These are phyloP conservation scores for Nothopassalora personata DNA, from an alignment of 2,329 filamentous ascomycete species.

Conservation along the genomic window DNA sequence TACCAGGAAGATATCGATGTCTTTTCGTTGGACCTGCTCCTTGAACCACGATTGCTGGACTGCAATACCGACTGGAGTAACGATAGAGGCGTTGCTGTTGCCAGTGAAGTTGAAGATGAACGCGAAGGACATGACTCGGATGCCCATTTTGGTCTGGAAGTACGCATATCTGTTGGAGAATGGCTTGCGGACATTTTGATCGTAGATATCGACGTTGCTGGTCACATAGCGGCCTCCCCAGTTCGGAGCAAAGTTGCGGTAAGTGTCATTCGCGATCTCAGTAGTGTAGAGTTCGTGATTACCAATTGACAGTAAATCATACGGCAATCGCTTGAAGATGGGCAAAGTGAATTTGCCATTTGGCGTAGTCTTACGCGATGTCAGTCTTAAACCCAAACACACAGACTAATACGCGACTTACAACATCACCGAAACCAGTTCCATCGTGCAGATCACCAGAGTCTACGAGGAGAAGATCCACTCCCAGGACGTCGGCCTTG, in stretches of 20 bases:
- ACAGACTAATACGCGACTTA: neutral
- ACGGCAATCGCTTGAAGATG: conserved; percentile 43
- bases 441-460: conserved; percentile 64
- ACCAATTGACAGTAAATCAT: conserved; percentile 52
- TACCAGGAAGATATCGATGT: conserved; percentile 60
- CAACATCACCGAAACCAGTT: conserved; percentile 55
- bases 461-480: conserved; percentile 57
- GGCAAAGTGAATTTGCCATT: conserved; percentile 53
- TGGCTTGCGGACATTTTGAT: conserved; percentile 13
- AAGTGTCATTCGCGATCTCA: conserved; percentile 58
- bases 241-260: conserved; percentile 53
- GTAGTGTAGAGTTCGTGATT: conserved; percentile 64
- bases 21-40: conserved; percentile 51
- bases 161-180: conserved; percentile 45
- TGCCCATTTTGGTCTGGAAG: conserved; percentile 45
- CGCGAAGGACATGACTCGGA: conserved; percentile 51
- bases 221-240: conserved; percentile 53
- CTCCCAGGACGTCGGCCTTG: conserved; percentile 51
- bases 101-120: conserved; percentile 49
- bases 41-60: conserved; percentile 56
- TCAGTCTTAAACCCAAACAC: neutral
- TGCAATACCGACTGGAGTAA: conserved; percentile 51
- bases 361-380: conserved; percentile 39
- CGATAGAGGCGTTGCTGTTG: conserved; percentile 57
- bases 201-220: conserved; percentile 48